Conservation (phyloP, 305 asterid genomes). For the Solanum hybrid region DNA sequence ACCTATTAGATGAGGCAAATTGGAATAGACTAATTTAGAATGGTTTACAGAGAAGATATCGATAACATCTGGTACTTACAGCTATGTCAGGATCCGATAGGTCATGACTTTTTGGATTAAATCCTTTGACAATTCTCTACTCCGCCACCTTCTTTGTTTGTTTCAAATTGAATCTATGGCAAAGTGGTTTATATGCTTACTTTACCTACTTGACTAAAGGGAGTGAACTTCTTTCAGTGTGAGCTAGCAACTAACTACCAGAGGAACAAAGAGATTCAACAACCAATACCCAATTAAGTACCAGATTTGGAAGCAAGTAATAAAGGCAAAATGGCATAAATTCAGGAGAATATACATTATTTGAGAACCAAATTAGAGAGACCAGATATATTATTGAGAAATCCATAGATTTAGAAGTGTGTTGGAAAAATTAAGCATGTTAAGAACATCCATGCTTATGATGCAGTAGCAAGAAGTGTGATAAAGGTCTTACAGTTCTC, state of each 20-base stretch:
- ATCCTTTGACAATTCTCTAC: background rate
- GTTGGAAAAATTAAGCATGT: background rate
- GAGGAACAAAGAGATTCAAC: background rate
- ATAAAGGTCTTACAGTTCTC: conserved; percentile 53
- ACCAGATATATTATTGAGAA: background rate
- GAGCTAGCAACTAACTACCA: background rate
- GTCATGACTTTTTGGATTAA: background rate
- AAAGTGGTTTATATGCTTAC: background rate
- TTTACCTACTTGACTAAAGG: background rate
- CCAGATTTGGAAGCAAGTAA: background rate
- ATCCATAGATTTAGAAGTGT: background rate
- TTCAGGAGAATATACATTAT: background rate
- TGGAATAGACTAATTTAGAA: background rate
- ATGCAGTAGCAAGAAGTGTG: conserved; percentile 3
- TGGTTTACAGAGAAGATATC: background rate
- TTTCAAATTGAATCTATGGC: background rate
- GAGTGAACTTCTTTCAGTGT: background rate
- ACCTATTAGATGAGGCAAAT: background rate
- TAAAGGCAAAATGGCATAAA: background rate
- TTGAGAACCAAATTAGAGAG: background rate
- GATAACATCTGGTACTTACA: background rate
- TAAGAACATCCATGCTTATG: background rate
- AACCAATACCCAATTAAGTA: background rate
- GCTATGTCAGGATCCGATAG: background rate
- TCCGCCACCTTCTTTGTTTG: background rate